phyloP scores from a whole-genome alignment of 2,329 filamentous ascomycete species.

The Camillea tinctor region DNA sequence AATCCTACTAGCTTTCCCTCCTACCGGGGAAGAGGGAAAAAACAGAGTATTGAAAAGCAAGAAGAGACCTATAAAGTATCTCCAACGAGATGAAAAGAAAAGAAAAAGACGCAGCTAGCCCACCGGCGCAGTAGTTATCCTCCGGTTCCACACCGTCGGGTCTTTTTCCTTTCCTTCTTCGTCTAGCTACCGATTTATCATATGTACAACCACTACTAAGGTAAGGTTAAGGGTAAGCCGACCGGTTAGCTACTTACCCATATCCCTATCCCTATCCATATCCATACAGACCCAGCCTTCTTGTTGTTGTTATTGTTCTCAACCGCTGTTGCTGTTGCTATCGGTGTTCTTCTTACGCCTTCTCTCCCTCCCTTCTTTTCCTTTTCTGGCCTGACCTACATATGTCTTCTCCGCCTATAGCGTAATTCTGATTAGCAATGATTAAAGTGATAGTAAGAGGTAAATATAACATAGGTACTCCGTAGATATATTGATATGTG shows the following conservation, averaged over 20 bases:
- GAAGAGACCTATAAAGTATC: not conserved
- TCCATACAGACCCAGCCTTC: not conserved
- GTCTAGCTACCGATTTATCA: not conserved
- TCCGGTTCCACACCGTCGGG: not conserved
- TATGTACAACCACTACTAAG: not conserved
- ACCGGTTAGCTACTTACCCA: not conserved
- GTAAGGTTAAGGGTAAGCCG: not conserved
- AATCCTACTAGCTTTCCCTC: not conserved
- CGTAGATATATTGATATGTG: too few relatives aligned
- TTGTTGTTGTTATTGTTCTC: too few relatives aligned
- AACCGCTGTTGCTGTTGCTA: too few relatives aligned
- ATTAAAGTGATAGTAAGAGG: too few relatives aligned
- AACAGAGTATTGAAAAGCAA: not conserved
- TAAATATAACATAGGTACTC: too few relatives aligned
- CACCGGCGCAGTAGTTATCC: not conserved
- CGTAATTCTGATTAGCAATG: too few relatives aligned
- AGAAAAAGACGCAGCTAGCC: not conserved
- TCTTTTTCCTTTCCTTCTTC: not conserved
- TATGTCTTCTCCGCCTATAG: too few relatives aligned
- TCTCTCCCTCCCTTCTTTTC: not conserved
- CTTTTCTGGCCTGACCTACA: not conserved
- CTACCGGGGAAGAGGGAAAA: not conserved
- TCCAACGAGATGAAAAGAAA: too few relatives aligned
- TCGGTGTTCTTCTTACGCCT: too few relatives aligned
- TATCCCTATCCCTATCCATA: not conserved